These are phyloP conservation scores for Diplodia corticola DNA, from an alignment of 2,329 filamentous ascomycete genomes.

Conservation along the genomic window DNA sequence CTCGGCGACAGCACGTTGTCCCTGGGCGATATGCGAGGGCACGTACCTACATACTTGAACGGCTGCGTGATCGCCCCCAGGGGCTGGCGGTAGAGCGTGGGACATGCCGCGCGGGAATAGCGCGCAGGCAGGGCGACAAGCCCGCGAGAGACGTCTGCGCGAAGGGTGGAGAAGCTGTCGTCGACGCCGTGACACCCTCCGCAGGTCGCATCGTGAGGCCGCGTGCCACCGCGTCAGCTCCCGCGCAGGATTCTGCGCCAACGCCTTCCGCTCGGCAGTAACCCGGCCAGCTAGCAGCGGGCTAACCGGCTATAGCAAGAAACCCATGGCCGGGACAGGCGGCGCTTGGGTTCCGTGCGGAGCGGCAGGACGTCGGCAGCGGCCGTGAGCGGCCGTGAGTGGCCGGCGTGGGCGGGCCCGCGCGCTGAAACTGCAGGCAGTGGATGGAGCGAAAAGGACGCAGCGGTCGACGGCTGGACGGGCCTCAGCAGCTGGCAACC, in stretches of 20 bases:
- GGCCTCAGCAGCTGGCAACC: neutral
- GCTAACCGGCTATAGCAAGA: slow-evolving; percentile 18
- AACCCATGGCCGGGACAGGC: slow-evolving; percentile 12
- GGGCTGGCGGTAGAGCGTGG: neutral
- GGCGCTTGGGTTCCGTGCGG: slow-evolving; percentile 3
- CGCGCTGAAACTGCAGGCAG: slow-evolving; percentile 16
- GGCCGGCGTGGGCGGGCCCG: neutral
- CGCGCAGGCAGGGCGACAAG: neutral
- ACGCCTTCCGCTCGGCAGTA: slow-evolving; percentile 20
- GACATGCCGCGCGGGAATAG: neutral
- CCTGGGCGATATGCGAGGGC: neutral
- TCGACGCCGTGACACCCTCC: neutral
- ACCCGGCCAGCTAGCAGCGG: slow-evolving; percentile 4
- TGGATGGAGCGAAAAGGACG: neutral
- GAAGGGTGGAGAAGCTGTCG: neutral
- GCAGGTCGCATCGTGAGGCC: neutral
- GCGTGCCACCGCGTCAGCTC: slow-evolving; percentile 20
- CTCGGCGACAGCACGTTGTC: slow-evolving; percentile 2
- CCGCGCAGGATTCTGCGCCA: neutral
- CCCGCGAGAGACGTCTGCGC: neutral
- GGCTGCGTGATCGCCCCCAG: slow-evolving; percentile 8
- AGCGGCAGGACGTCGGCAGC: neutral
- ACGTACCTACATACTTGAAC: neutral
- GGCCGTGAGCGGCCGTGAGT: slow-evolving; percentile 4
- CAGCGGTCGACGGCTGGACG: neutral